These are phyloP conservation scores for Agaricus blazei DNA, from an alignment of 768 basidiomycete genomes.

Conservation along the genomic window DNA sequence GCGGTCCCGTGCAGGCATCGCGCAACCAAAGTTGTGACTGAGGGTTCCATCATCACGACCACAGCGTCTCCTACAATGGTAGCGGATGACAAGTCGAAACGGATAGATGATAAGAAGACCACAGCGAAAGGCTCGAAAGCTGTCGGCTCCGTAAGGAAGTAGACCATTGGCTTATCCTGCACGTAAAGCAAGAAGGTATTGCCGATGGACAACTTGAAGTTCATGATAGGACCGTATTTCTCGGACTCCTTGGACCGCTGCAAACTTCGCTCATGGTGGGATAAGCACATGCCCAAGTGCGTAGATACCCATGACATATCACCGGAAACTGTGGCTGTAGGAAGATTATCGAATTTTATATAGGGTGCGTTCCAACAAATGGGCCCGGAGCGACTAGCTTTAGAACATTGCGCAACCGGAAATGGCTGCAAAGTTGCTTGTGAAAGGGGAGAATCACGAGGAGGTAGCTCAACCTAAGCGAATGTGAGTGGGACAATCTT, in stretches of 20 bases:
- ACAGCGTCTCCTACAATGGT: conserved; percentile 49
- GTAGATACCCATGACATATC: conserved; percentile 18
- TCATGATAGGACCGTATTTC: conserved; percentile 12
- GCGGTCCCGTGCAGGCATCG: conserved; percentile 6
- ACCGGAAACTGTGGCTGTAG: conserved; percentile 13
- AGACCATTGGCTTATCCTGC: background rate
- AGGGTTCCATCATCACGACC: conserved; percentile 31
- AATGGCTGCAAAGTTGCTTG: conserved; percentile 21
- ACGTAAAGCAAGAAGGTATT: conserved; percentile 14
- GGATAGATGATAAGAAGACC: conserved; percentile 41
- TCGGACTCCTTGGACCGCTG: conserved; percentile 2
- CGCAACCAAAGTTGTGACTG: conserved; percentile 15
- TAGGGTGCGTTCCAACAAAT: conserved; percentile 25
- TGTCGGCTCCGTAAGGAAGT: background rate
- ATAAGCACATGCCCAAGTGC: conserved; percentile 19
- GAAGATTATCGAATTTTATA: conserved; percentile 22
- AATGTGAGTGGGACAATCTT: conserved; percentile 15
- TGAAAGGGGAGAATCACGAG: conserved; percentile 14
- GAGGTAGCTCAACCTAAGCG: conserved; percentile 22
- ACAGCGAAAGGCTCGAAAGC: conserved; percentile 24
- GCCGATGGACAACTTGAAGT: conserved; percentile 19
- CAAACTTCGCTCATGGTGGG: conserved; percentile 14
- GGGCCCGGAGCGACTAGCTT: conserved; percentile 13
- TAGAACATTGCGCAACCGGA: conserved; percentile 15
- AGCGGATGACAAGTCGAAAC: conserved; percentile 42